phyloP scores from a whole-genome alignment of 108 stramenopile genomes.

The Hondaea fermentalgiana region DNA sequence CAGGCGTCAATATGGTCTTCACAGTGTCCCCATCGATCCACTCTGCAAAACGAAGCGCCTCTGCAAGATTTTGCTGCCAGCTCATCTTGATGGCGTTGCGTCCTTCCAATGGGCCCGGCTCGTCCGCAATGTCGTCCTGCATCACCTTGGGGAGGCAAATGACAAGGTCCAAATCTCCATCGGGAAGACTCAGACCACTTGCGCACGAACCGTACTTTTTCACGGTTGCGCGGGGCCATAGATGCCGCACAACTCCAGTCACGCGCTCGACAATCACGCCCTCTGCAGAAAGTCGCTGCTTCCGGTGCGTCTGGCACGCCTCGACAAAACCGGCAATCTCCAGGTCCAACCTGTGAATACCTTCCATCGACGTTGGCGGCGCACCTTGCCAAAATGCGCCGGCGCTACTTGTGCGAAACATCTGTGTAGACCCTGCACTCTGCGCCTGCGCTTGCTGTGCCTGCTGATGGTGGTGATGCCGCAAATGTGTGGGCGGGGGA shows the following conservation, averaged over 20 bases:
- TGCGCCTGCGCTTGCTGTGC: background rate
- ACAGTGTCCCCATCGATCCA: constrained; percentile 42
- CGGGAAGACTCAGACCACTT: constrained; percentile 35
- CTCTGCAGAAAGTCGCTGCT: background rate
- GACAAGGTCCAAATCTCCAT: constrained; percentile 43
- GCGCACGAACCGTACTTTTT: constrained; percentile 46
- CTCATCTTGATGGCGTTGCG: constrained; percentile 53
- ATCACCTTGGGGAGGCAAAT: constrained; percentile 51
- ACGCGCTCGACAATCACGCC: background rate
- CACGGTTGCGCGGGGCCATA: constrained; percentile 48
- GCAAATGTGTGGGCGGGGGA: background rate
- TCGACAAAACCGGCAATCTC: background rate
- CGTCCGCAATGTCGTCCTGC: constrained; percentile 35
- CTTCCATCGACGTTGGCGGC: background rate
- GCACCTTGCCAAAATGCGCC: background rate
- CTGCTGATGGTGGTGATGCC: background rate
- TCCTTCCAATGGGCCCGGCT: constrained; percentile 45
- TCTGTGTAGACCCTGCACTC: background rate
- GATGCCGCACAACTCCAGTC: constrained; percentile 30
- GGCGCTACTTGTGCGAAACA: background rate
- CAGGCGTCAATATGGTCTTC: constrained; percentile 43
- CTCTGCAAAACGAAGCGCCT: constrained; percentile 30
- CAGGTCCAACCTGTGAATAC: background rate
- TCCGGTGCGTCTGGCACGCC: background rate
- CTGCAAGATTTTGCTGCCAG: constrained; percentile 48